Percentiles rank a stretch among this genome's conserved stretches.
These are phyloP conservation scores for Fraxinus ornus DNA, from an alignment of 305 asterid species.

Conservation along the genomic window DNA sequence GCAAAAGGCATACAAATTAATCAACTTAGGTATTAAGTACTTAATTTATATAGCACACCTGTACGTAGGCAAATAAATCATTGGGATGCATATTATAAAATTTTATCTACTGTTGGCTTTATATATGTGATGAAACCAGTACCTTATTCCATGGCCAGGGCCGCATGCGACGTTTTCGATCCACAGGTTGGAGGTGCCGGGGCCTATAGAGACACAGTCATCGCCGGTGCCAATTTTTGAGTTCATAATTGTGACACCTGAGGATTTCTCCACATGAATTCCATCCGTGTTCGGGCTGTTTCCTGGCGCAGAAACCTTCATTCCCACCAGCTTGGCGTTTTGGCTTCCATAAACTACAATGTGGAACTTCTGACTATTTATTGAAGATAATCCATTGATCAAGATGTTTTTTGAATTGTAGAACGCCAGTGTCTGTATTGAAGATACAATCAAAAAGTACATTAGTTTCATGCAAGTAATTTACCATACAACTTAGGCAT, in stretches of 20 bases:
- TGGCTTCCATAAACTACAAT: conserved; percentile 47
- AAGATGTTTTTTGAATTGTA: conserved; percentile 56
- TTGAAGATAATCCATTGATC: conserved; percentile 45
- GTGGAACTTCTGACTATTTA: conserved; percentile 67
- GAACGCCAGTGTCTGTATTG: conserved; percentile 50
- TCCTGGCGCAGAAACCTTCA: conserved; percentile 41
- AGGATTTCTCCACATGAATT: conserved; percentile 43
- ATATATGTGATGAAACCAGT: too few species aligned
- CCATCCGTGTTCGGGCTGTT: conserved; percentile 72
- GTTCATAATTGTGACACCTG: conserved; percentile 42
- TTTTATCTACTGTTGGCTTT: too few species aligned
- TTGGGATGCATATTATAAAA: too few species aligned
- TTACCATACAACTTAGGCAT: not conserved
- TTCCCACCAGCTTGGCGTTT: conserved; percentile 30
- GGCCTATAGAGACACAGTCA: conserved; percentile 2
- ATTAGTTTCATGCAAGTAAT: not conserved
- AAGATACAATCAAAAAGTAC: not conserved
- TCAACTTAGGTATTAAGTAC: not conserved
- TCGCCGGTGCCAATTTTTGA: conserved; percentile 21
- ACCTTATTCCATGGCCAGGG: too few species aligned
- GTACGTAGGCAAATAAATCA: not conserved
- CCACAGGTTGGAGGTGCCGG: not conserved
- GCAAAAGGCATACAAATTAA: not conserved
- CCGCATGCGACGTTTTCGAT: too few species aligned
- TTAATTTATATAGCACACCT: too few species aligned